Evolutionary conservation across 2,329 filamentous ascomycete genomes (phyloP).

Genomic region (Cordyceps javanica): DNA sequence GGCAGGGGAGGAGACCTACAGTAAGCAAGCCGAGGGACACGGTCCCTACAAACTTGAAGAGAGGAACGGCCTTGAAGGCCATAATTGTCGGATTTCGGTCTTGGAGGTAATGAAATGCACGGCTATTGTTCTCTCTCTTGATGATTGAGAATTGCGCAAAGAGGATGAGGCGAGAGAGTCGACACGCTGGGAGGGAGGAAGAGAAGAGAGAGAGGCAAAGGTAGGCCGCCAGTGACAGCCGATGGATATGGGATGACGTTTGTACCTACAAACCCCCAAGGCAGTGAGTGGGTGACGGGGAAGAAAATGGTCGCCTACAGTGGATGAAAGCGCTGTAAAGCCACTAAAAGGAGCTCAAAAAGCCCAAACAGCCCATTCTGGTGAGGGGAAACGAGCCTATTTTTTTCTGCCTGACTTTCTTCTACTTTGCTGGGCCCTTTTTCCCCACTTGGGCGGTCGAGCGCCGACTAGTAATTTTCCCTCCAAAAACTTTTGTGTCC

Average conservation of each 20-base stretch:
- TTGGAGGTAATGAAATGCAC: too few species aligned
- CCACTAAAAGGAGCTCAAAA: too few species aligned
- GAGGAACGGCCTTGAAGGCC: constrained; percentile 63
- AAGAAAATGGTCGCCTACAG: too few species aligned
- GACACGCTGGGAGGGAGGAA: too few species aligned
- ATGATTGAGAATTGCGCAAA: neutral
- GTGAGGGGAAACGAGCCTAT: too few species aligned
- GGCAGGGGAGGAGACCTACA: constrained; percentile 46
- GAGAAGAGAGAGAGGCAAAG: neutral
- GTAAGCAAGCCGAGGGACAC: constrained; percentile 83
- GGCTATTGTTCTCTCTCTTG: neutral
- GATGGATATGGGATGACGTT: constrained; percentile 7
- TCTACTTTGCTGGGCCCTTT: neutral
- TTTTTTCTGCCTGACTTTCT: neutral
- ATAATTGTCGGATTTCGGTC: constrained; percentile 34
- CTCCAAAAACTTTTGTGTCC: neutral
- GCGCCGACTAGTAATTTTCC: neutral
- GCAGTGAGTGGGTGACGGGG: too few species aligned
- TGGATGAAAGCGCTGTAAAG: neutral
- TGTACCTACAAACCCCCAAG: too few species aligned
- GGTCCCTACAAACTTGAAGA: constrained; percentile 89
- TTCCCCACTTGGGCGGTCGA: constrained; percentile 6
- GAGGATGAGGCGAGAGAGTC: too few species aligned
- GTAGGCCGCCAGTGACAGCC: constrained; percentile 1
- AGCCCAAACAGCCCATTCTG: too few species aligned